Evolutionary conservation across 441 rosid genomes (phyloP).

Genomic region (Brassica hybrid): DNA sequence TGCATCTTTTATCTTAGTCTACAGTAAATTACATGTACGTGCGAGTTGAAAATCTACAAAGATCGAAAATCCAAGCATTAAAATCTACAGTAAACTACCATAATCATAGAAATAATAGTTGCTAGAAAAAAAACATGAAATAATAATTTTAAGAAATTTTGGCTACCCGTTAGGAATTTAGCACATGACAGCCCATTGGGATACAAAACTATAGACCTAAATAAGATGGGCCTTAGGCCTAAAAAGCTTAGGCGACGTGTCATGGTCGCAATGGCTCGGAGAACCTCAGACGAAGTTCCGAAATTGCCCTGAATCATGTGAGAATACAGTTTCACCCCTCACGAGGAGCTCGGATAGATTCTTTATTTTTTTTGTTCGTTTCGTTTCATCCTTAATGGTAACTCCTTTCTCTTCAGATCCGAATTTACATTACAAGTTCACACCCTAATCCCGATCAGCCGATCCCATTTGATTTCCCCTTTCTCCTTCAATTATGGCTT

Average conservation of each 20-base stretch:
- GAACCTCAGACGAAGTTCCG: constrained; percentile 22
- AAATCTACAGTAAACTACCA: no score
- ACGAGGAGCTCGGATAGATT: neutral
- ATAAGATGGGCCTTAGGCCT: constrained; percentile 9
- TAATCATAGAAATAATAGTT: neutral
- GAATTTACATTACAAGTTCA: constrained; percentile 9
- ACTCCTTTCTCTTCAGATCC: constrained; percentile 31
- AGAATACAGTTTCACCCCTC: constrained; percentile 5
- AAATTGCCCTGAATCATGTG: constrained; percentile 7
- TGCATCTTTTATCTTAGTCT: no score
- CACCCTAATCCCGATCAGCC: constrained; percentile 34
- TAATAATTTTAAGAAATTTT: neutral
- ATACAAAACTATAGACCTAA: constrained; percentile 11
- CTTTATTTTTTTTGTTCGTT: neutral
- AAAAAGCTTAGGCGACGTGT: constrained; percentile 29
- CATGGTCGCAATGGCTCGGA: constrained; percentile 23
- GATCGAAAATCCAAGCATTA: no score
- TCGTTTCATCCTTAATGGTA: neutral
- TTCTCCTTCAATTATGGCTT: constrained; percentile 57
- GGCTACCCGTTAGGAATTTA: neutral
- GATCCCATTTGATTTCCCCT: constrained; percentile 5
- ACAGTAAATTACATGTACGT: no score
- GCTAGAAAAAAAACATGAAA: no score
- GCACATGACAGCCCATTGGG: neutral
- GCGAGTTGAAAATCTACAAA: no score